A percentile compares a stretch with the other conserved stretches of the same genome.
These are phyloP conservation scores for Colletotrichum abscissum DNA, from an alignment of 2,329 filamentous ascomycete species.

Conservation along the genomic window DNA sequence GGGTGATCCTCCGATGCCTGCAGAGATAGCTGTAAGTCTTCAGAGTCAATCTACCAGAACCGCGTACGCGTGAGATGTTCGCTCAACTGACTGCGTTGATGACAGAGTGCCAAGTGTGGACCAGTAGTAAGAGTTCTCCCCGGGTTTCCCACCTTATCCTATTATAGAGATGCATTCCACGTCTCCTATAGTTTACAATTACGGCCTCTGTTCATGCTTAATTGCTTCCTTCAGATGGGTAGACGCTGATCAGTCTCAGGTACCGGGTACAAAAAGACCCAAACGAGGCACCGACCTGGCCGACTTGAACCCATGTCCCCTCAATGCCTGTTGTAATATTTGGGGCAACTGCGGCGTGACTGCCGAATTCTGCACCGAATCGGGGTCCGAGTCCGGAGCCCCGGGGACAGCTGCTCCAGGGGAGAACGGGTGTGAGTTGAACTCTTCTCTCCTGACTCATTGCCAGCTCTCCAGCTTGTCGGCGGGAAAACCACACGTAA, in stretches of 20 bases:
- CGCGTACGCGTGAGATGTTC: neutral
- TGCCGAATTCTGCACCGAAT: constrained; percentile 54
- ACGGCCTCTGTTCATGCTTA: neutral
- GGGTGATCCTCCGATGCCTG: constrained; percentile 48
- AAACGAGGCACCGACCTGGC: constrained; percentile 40
- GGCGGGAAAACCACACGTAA: too few species aligned
- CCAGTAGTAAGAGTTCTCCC: too few species aligned
- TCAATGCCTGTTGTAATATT: constrained; percentile 46
- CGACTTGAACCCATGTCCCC: constrained; percentile 43
- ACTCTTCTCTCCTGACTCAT: too few species aligned
- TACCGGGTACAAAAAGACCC: constrained; percentile 30
- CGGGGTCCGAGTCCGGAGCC: constrained; percentile 41
- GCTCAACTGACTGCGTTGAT: constrained; percentile 1
- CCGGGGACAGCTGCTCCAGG: constrained; percentile 49
- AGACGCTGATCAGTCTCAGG: too few species aligned
- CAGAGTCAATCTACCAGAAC: too few species aligned
- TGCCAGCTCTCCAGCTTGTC: too few species aligned
- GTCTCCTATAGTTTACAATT: too few species aligned
- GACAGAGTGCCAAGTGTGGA: too few species aligned
- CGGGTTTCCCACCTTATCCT: too few species aligned
- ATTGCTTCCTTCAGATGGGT: neutral
- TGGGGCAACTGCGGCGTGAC: constrained; percentile 60
- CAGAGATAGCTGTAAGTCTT: neutral
- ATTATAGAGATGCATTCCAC: too few species aligned
- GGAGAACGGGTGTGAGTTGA: constrained; percentile 42